These are phyloP conservation scores for Leucocoprinus sp. DNA, from an alignment of 768 basidiomycete genomes.

Conservation along the genomic window DNA sequence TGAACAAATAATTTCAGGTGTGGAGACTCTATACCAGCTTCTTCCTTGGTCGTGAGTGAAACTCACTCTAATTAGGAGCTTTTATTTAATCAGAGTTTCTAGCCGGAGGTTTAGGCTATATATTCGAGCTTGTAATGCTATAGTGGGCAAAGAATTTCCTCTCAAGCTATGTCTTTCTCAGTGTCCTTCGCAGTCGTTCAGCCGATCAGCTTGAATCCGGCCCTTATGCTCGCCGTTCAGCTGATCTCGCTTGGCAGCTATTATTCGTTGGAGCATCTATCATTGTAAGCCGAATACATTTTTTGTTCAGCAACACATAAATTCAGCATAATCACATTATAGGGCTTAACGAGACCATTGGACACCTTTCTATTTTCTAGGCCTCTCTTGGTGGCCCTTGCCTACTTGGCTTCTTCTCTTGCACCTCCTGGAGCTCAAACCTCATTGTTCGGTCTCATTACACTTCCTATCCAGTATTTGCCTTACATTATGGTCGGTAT, in stretches of 20 bases:
- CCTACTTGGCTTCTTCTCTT: constrained; percentile 61
- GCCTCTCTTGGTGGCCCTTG: constrained; percentile 57
- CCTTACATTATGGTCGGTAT: constrained; percentile 69
- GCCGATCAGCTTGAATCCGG: constrained; percentile 55
- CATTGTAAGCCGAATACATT: constrained; percentile 37
- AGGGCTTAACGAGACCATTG: constrained; percentile 57
- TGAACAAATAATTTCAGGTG: constrained; percentile 31
- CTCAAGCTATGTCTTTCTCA: neutral
- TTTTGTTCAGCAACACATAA: neutral
- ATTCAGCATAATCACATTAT: neutral
- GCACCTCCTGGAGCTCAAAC: constrained; percentile 60
- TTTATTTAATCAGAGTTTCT: neutral
- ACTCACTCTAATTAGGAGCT: neutral
- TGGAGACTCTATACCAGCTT: constrained; percentile 72
- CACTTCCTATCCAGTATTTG: constrained; percentile 62
- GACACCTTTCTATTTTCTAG: constrained; percentile 46
- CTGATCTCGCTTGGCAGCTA: constrained; percentile 75
- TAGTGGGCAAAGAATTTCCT: constrained; percentile 37
- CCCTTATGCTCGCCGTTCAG: constrained; percentile 49
- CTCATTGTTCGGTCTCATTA: constrained; percentile 73
- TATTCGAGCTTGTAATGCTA: constrained; percentile 62
- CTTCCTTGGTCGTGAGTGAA: constrained; percentile 45
- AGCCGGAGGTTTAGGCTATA: constrained; percentile 12
- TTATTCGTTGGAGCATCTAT: constrained; percentile 46
- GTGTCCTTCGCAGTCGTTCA: constrained; percentile 40